Evolutionary conservation across 805 yeast species (phyloP).

Genomic region (Sugiyamaella smithiae): DNA sequence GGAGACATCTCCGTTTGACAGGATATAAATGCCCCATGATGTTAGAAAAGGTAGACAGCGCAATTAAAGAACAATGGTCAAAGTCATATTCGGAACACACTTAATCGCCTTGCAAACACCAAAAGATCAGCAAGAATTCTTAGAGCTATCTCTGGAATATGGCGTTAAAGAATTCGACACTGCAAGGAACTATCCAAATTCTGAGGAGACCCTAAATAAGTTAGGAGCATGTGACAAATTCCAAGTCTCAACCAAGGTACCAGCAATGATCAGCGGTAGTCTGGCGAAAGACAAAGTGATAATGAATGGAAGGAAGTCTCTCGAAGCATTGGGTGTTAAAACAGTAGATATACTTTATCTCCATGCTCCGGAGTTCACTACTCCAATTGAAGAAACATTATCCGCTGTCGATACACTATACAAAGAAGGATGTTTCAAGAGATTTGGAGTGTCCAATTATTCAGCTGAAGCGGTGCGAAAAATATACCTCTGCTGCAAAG

Average conservation of each 20-base stretch:
- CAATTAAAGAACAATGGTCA: too few relatives aligned
- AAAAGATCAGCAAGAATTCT: neutral
- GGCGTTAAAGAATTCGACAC: conserved; percentile 29
- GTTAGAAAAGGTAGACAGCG: too few relatives aligned
- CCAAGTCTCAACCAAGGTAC: conserved; percentile 24
- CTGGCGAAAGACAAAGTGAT: conserved; percentile 19
- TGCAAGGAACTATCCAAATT: conserved; percentile 28
- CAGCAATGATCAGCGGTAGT: conserved; percentile 19
- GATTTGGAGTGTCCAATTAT: conserved; percentile 30
- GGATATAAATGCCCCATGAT: too few relatives aligned
- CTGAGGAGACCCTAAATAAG: conserved; percentile 23
- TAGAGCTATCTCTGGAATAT: conserved; percentile 5
- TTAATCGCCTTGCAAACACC: neutral
- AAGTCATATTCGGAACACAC: neutral
- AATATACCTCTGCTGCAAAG: conserved; percentile 23
- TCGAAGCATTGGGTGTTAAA: conserved; percentile 18
- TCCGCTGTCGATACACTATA: conserved; percentile 27
- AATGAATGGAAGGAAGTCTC: conserved; percentile 20
- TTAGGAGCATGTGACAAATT: conserved; percentile 20
- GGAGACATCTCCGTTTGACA: too few relatives aligned
- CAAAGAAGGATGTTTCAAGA: conserved; percentile 27
- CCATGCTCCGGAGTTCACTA: conserved; percentile 29
- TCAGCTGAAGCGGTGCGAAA: conserved; percentile 25
- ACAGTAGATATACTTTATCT: conserved; percentile 27
- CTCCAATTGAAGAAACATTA: conserved; percentile 29